Conservation (phyloP, 148 eudicot genomes). For the Vaccinium macrocarpon region DNA sequence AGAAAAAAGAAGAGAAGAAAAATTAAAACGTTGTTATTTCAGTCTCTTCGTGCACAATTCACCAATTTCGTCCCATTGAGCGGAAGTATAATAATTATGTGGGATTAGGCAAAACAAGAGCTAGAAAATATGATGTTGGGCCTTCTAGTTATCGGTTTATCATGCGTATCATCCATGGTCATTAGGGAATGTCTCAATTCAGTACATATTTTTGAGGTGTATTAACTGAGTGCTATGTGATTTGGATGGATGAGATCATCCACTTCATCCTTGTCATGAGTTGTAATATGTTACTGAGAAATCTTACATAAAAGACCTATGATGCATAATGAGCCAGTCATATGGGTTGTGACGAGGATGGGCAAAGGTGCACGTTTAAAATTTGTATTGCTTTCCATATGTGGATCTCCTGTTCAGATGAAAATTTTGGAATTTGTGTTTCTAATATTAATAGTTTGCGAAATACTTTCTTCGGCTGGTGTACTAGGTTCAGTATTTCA, state of each 20-base stretch:
- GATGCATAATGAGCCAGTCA: not conserved
- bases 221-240: not conserved
- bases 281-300: not conserved
- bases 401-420: not conserved
- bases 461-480: conserved; percentile 7
- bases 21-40: not conserved
- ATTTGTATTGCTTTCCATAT: conserved; percentile 1
- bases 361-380: not conserved
- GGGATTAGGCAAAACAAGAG: not conserved
- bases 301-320: not conserved
- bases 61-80: not conserved
- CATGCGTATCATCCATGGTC: not conserved
- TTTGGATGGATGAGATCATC: not conserved
- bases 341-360: not conserved
- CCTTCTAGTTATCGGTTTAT: not conserved
- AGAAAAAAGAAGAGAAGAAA: too few species aligned
- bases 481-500: conserved; percentile 15
- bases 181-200: not conserved
- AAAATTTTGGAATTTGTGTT: conserved; percentile 5
- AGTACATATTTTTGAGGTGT: not conserved
- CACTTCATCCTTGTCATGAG: not conserved
- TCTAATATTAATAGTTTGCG: not conserved
- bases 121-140: not conserved
- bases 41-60: not conserved
- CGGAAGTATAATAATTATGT: not conserved